Evolutionary conservation across 192 early-diverging fungal genomes (phyloP), one percentile per base, ranked within the genome.

Genomic region (Gaertneriomyces semiglobifer): DNA sequence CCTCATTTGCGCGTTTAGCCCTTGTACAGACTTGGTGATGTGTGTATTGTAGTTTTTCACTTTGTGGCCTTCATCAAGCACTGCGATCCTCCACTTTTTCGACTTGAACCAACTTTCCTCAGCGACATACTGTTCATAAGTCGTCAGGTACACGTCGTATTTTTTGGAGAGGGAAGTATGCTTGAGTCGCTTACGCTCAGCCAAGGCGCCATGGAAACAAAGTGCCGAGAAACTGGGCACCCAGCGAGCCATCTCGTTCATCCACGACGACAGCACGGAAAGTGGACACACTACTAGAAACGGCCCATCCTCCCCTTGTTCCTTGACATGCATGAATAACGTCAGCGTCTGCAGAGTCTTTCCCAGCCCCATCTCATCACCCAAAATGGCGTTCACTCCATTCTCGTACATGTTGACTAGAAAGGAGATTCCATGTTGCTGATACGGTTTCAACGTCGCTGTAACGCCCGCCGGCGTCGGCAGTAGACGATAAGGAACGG

Each of bases 11-110:
- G 89, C 88, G 41, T 87, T 78, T 74, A 91, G 88, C 0, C 77
- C 73, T 64, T 92, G 94, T 25, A 98, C 82, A 44, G 94, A 90
- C 5, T 79, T 79, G 33, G 94, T 83, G 39, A 96, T 74, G 64
- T 89, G 88, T 69, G 93, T 92, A 63, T 95, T 88, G 73, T 93
- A 78, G 77, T 98, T 98, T 67, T 98, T 98, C 81, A 98, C 87
- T 47, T 91, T 88, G 74, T 98, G 96, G 14, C 91, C 96, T 77
- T 98, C 94, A 65, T 98, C 96, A 42, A 98, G 83, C 39, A 98
- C 86, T 43, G 94, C 84, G 60, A 90, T 95, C 65, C 92, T 85
- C 93, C 95, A 98, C 3, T 67, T 73, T 45, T 79, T 44, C 9
- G 10, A 11, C 19, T 68, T 70, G 55, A 76, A 77, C 65, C 69